phyloP scores from a whole-genome alignment of 805 yeast genomes.

The Candida andamanensis region DNA sequence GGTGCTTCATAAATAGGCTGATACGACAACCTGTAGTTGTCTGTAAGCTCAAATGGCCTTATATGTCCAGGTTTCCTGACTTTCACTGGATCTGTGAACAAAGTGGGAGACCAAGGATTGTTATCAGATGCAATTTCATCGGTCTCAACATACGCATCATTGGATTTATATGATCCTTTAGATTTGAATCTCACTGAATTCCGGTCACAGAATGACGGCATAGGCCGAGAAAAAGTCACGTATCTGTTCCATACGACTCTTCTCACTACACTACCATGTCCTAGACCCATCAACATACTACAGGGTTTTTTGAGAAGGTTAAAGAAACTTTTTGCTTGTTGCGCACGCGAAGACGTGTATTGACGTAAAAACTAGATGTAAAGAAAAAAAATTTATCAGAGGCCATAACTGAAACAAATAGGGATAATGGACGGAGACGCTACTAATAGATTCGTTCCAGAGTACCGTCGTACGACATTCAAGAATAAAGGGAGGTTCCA shows the following conservation, averaged over 20 bases:
- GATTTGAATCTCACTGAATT: neutral
- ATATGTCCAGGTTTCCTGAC: constrained; percentile 39
- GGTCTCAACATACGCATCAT: constrained; percentile 34
- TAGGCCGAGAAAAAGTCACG: too few relatives aligned
- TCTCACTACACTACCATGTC: too few relatives aligned
- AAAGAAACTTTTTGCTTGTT: too few relatives aligned
- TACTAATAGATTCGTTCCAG: constrained; percentile 85
- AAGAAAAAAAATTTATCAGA: too few relatives aligned
- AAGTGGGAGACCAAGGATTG: constrained; percentile 44
- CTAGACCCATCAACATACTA: too few relatives aligned
- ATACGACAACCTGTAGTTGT: constrained; percentile 50
- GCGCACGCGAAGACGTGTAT: too few relatives aligned
- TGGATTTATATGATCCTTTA: constrained; percentile 8
- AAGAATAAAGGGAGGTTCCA: constrained; percentile 92
- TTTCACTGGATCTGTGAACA: constrained; percentile 39
- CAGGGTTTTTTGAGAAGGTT: too few relatives aligned
- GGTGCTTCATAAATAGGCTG: constrained; percentile 65
- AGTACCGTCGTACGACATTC: constrained; percentile 93
- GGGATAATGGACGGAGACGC: constrained; percentile 79
- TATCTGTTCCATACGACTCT: too few relatives aligned
- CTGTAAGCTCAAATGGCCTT: constrained; percentile 43
- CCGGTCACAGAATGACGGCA: too few relatives aligned
- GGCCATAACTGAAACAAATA: too few relatives aligned
- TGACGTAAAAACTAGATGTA: too few relatives aligned
- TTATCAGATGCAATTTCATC: constrained; percentile 38